These are phyloP conservation scores for Miamiensis avidus DNA, from an alignment of 169 alveolate species.

Conservation along the genomic window DNA sequence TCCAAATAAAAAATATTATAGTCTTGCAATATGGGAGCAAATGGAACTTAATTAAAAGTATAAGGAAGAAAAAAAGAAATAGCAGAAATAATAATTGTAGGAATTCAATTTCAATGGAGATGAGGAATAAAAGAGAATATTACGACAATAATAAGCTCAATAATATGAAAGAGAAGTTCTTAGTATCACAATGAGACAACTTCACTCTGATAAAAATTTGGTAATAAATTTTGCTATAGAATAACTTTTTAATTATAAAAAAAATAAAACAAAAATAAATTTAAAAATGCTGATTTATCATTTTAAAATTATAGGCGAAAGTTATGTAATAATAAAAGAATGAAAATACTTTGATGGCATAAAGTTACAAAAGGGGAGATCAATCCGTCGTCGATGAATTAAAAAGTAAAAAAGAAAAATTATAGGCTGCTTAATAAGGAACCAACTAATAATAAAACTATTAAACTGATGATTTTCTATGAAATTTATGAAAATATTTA, in stretches of 20 bases:
- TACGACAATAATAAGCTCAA: not conserved
- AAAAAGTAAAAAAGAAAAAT: not conserved
- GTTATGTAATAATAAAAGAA: not conserved
- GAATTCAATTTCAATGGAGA: not conserved
- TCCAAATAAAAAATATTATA: constrained; percentile 62
- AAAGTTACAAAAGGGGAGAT: not conserved
- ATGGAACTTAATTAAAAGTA: not conserved
- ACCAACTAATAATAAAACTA: not conserved
- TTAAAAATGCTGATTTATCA: too few relatives aligned
- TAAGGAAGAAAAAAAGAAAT: too few relatives aligned
- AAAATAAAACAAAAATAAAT: not conserved
- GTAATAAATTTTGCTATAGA: not conserved
- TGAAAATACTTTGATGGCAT: too few relatives aligned
- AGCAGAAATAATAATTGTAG: not conserved
- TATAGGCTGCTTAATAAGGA: not conserved
- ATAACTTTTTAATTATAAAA: too few relatives aligned
- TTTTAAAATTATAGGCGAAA: not conserved
- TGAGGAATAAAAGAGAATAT: not conserved
- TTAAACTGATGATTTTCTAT: too few relatives aligned
- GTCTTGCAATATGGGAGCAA: constrained; percentile 52
- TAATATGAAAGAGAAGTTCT: constrained; percentile 1
- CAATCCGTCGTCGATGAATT: not conserved
- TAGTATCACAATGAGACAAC: not conserved
- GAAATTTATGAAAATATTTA: too few relatives aligned
- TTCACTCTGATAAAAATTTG: constrained; percentile 3